phyloP scores from a whole-genome alignment of 2,329 filamentous ascomycete species.

The Tricladium varicosporioides region DNA sequence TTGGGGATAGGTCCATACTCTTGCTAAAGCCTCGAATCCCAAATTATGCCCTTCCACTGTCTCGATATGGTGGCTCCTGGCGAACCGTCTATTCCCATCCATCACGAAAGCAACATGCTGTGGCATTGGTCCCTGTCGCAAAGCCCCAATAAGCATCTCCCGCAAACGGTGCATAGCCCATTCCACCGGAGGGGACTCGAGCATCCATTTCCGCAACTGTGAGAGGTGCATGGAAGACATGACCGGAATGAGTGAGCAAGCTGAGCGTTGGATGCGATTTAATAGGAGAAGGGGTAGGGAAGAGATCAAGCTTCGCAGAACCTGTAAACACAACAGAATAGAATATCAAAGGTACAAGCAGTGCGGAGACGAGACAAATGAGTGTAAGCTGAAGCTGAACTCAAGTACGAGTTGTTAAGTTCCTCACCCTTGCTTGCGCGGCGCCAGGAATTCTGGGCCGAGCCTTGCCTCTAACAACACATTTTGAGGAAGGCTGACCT shows the following conservation, averaged over 20 bases:
- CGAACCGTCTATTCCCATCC: slow-evolving; percentile 96
- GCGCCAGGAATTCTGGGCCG: slow-evolving; percentile 4
- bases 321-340: neutral
- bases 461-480: slow-evolving; percentile 2
- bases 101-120: slow-evolving; percentile 99
- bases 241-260: neutral
- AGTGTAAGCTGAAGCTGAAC: neutral
- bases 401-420: neutral
- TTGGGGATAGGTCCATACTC: slow-evolving; percentile 49
- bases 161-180: slow-evolving; percentile 78
- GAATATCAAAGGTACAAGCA: too few relatives aligned
- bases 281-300: neutral
- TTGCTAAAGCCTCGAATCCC: slow-evolving; percentile 91
- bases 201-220: slow-evolving; percentile 69
- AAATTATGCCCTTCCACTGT: slow-evolving; percentile 94
- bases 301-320: neutral
- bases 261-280: too few relatives aligned
- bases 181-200: slow-evolving; percentile 87
- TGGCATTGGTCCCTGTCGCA: slow-evolving; percentile 88
- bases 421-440: neutral
- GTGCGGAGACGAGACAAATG: neutral
- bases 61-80: slow-evolving; percentile 86
- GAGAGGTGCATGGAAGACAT: slow-evolving; percentile 56
- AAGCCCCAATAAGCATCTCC: slow-evolving; percentile 81
- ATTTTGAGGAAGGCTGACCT: slow-evolving; percentile 9